Base-by-base conservation (phyloP, 2,329 filamentous ascomycete species). In the Karstenula rhodostoma region DNA sequence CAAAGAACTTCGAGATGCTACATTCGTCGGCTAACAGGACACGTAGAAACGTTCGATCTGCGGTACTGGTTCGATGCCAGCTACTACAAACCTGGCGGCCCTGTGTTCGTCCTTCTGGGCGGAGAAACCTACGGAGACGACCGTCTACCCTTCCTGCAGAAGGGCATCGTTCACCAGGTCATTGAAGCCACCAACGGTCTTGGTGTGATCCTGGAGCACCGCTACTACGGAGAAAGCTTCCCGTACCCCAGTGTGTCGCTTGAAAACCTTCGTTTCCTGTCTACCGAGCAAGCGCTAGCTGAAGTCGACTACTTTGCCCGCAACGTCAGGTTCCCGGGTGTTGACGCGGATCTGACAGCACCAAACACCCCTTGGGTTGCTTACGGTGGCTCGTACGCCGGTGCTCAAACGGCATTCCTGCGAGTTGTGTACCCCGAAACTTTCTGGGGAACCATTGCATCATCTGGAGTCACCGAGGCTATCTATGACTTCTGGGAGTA, bases 351-450 rank as follows among this genome's bases (percentile, higher is more conserved):
- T 64, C 78, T 95, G 40, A 92, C 86, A 0, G 86, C 91, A 0
- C 80, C 85, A 0, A 83, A 81, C 2, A 88, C 87, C 0, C 86
- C 92, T 0, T 95, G 89, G 79, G 89, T 96, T 60, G 87, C 87
- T 0, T 96, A 96, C 62, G 93, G 93, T 1, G 92, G 92, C 0
- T 93, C 90, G 0, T 96, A 96, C 71, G 91, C 92, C 0, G 93
- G 93, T 2, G 89, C 89, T 0, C 90, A 94, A 66, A 90, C 88
- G 52, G 91, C 93, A 0, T 90, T 96, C 67, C 77, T 93, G 40
- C 87, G 92, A 33, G 88, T 90, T 59, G 74, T 89, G 17, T 96
- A 96, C 73, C 92, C 93, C 0, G 88, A 94, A 33, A 79, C 90
- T 8, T 95, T 90, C 78, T 94, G 86, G 84, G 93, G 87, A 55